These are phyloP conservation scores for Rhizopogon vulgaris DNA, from an alignment of 768 basidiomycete genomes.

Conservation along the genomic window DNA sequence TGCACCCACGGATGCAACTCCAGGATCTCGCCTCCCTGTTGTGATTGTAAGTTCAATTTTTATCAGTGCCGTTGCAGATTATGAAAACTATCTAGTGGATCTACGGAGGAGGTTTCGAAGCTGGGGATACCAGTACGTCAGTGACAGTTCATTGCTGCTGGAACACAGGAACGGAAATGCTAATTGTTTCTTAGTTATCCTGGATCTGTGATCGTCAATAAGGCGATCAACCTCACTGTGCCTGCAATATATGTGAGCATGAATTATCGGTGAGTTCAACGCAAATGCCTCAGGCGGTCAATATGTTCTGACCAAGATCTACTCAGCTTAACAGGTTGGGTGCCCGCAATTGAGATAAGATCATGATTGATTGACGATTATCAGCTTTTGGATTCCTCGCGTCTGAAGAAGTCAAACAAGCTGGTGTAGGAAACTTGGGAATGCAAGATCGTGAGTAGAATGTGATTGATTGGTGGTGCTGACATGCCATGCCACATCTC, in stretches of 20 bases:
- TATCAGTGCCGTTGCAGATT: background rate
- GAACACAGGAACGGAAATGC: too few relatives aligned
- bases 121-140: conserved; percentile 16
- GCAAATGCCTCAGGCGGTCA: background rate
- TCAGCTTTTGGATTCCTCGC: conserved; percentile 34
- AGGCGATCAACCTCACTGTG: conserved; percentile 22
- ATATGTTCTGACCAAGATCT: background rate
- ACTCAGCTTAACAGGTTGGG: conserved; percentile 8
- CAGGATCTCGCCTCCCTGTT: conserved; percentile 44
- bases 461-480: too few relatives aligned
- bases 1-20: conserved; percentile 34
- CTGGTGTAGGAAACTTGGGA: conserved; percentile 42
- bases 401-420: conserved; percentile 32
- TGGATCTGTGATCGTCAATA: conserved; percentile 23
- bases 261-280: conserved; percentile 32
- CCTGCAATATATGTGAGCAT: conserved; percentile 34
- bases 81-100: conserved; percentile 21
- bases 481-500: background rate
- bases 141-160: background rate
- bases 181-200: background rate
- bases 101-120: conserved; percentile 29
- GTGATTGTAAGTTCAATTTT: conserved; percentile 36
- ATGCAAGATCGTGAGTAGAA: conserved; percentile 33
- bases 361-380: background rate
- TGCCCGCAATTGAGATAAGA: background rate